Evolutionary conservation across 2,329 filamentous ascomycete species (phyloP), one percentile per base, ranked within the genome.

Genomic region (Emmonsia crescens): DNA sequence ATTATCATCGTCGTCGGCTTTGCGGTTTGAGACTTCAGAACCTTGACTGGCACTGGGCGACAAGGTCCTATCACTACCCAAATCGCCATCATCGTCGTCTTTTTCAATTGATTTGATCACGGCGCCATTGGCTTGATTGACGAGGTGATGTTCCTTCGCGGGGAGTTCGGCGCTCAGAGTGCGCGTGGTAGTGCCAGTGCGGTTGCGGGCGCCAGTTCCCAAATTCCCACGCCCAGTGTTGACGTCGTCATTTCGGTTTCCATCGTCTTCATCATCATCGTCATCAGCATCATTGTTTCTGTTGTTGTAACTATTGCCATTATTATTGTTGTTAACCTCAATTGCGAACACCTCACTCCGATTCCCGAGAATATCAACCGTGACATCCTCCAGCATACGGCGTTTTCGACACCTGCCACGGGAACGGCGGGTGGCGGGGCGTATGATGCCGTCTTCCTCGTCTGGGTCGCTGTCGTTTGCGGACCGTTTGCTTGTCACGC

Each of bases 381-480:
- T 65, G 42, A 66, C 60, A 48, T 64, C 64, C 31, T 63, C 56
- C 24, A 65, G 61, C 51, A 65, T 61, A 21, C 64, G 65, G 12
- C 65, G 61, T 46, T 65, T 65, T 29, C 61, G 61, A 27, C 60
- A 62, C 42, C 65, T 49, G 29, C 57, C 64, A 40, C 57, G 62
- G 24, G 55, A 61, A 38, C 59, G 58, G 16, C 62, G 63, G 42
- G 60, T 60, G 19, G 55, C 48, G 12, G 63, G 49, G 5, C 12
- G 27, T 3, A 42, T 29, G 31, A 57, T 59, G 12, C 60, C 44
- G 38, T 57, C 60, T 29, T 59, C 63, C 1, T 70, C 69, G n/a
- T 77, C 74, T 33, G 72, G 68, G 19, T 74, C 74, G 44, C 71
- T 75, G 40, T 73, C 72, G 56, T 76, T 73, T 5, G 74, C 74